Evolutionary conservation across 1,284 basidiomycete species (phyloP), one percentile per base, ranked within the genome.

Genomic region (Ganoderma meredithae): DNA sequence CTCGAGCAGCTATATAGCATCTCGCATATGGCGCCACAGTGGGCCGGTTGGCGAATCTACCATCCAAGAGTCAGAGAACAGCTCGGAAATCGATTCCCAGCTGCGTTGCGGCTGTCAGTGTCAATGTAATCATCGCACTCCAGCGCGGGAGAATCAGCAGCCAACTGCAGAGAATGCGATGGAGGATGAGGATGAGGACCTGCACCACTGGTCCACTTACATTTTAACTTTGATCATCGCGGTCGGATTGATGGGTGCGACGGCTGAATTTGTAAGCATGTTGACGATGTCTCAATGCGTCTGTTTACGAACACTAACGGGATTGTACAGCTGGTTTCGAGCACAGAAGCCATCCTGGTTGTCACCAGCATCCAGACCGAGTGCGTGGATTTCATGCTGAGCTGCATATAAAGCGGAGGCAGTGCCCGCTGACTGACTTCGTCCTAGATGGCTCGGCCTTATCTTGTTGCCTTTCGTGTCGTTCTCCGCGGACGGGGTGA

Each of bases 401-500:
- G 47, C 4, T n/a, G 25, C 22, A 22, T 25, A 15, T 25, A 4
- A n/a, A 25, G 43, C 6, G 19, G 17, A 19, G 43, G 47, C 6
- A 12, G 47, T 12, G n/a, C 13, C 15, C 13, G 40, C 22, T 59
- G 41, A 59, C 15, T 40, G 8, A 3, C 31, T 36, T 27, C 47
- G 15, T 49, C 9, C 12, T 68, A 88, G 88, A 72, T 91, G 89
- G 88, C 91, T 92, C 74, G 91, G 91, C 31, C 79, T 92, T 66
- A 83, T 92, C 61, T 81, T 93, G 7, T 83, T 92, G 1, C 91
- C 91, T 0, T 79, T 92, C 62, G 84, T 91, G 15, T 91, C 90
- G 3, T 93, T 90, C 78, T 86, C 88, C 4, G 90, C 88, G 1
- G 90, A 92, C 74, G 91, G 88, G 49, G 79, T 82, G 17, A 81